Conservation (phyloP, 371 early-diverging fungal genomes). For the Mucor racemosus region DNA sequence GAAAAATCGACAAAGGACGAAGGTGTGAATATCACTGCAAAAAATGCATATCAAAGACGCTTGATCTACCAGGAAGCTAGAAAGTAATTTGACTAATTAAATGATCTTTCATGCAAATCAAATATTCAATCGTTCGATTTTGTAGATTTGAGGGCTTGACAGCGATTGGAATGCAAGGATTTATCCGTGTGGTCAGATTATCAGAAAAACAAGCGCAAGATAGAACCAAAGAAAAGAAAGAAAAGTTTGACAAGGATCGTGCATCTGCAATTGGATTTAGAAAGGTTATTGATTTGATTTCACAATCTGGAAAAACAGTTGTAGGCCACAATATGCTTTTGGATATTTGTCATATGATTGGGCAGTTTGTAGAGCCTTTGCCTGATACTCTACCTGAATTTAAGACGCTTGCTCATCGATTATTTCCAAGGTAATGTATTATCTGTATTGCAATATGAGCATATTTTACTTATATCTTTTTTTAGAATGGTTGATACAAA, state of each 20-base stretch:
- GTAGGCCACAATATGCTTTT: conserved; percentile 88
- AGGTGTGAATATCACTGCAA: conserved; percentile 53
- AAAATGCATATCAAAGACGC: conserved; percentile 64
- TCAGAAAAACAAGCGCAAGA: conserved; percentile 47
- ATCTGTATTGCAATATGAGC: not conserved
- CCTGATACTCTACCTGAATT: conserved; percentile 69
- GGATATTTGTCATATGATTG: conserved; percentile 76
- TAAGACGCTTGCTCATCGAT: conserved; percentile 51
- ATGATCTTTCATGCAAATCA: too few relatives aligned
- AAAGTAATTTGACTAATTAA: conserved; percentile 24
- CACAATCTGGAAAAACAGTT: conserved; percentile 69
- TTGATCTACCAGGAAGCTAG: conserved; percentile 74
- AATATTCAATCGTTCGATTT: conserved; percentile 31
- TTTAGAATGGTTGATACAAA: conserved; percentile 83
- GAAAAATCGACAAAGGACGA: conserved; percentile 29
- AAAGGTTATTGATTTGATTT: conserved; percentile 77
- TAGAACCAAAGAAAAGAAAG: conserved; percentile 33
- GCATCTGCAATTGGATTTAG: conserved; percentile 75
- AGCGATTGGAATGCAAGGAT: conserved; percentile 51
- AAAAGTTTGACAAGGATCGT: conserved; percentile 56
- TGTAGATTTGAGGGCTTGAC: conserved; percentile 44
- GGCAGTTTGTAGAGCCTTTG: conserved; percentile 73
- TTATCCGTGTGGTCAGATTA: conserved; percentile 46
- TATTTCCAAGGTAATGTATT: conserved; percentile 61
- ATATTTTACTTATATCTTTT: not conserved